Percentiles rank a stretch among this genome's conserved stretches.
Conservation (phyloP, 345 rosid genomes). For the Cochlearia excelsa region DNA sequence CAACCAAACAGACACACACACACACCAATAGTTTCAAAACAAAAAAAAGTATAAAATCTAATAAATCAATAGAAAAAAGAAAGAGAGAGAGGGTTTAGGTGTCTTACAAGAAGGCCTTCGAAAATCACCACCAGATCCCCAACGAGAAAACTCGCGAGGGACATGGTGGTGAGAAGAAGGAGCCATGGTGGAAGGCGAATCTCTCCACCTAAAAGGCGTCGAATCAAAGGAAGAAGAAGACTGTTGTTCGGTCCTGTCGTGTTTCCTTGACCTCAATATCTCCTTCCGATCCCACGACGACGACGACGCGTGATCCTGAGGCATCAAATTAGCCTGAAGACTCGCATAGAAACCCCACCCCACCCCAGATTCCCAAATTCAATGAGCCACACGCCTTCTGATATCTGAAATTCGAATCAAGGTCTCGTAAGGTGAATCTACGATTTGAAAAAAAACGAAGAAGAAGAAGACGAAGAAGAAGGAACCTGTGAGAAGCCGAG, state of each 20-base stretch:
- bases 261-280: slow-evolving; percentile 75
- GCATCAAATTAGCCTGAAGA: slow-evolving; percentile 60
- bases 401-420: slow-evolving; percentile 17
- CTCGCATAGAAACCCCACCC: slow-evolving; percentile 41
- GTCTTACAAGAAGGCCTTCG: slow-evolving; percentile 72
- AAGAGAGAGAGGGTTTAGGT: neutral
- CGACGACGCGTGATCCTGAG: slow-evolving; percentile 80
- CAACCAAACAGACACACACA: no score
- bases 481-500: slow-evolving; percentile 26
- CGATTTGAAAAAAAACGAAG: no score
- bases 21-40: no score
- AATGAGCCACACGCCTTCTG: neutral
- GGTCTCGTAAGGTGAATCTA: no score
- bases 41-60: neutral
- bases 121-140: slow-evolving; percentile 60
- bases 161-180: slow-evolving; percentile 46
- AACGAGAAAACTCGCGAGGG: slow-evolving; percentile 52
- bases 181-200: slow-evolving; percentile 33
- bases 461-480: neutral
- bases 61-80: no score
- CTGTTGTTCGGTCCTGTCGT: slow-evolving; percentile 60
- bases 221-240: slow-evolving; percentile 37
- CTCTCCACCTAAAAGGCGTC: slow-evolving; percentile 67
- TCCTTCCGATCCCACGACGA: slow-evolving; percentile 71
- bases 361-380: slow-evolving; percentile 30